Base-by-base conservation (phyloP, 2,329 filamentous ascomycete genomes). In the Xylaria polymorpha region DNA sequence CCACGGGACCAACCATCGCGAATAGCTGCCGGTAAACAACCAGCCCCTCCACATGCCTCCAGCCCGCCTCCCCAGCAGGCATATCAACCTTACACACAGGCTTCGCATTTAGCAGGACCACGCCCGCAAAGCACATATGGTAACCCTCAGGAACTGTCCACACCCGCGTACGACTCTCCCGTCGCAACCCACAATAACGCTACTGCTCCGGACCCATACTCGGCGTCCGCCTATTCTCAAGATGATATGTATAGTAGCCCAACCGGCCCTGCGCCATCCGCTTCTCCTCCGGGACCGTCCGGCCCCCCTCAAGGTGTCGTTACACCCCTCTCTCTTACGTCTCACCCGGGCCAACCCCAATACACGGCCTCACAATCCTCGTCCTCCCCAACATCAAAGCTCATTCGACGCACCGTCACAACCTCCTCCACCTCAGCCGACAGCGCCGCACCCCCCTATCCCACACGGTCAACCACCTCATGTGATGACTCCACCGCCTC, bases 131-230 rank as follows among this genome's bases (percentile, higher is more conserved):
- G 89, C 78, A 91, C 88, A 12, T 92, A 91, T 74, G 89, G 90
- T 35, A 88, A 89, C 71, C 89, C 92, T 0, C 92, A 94, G 80
- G 92, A 95, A 81, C 84, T 95, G 56, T 91, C 92, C 32, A 94
- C 92, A 0, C 92, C 91, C 0, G 88, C 88, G 10, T 94, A 94
- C 76, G 91, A 94, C 79, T 92, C 91, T 3, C 92, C 92, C 50
- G 85, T 92, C 46, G 87, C 85, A 14, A 79, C 84, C 6, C 84
- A 86, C 77, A 85, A 84, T 75, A 66, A 69, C n/a, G 69, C 68
- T 25, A 62, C 57, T 20, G 70, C 61, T 25, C 81, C 82, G 37
- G 80, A 81, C 25, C 81, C 83, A 1, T 87, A 83, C 73, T 80
- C 83, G 3, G 82, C 82, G 50, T 84, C 85, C 0, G 81, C 81